These are phyloP conservation scores for Diaporthe caulivora DNA, from an alignment of 2,329 filamentous ascomycete species.

Conservation along the genomic window DNA sequence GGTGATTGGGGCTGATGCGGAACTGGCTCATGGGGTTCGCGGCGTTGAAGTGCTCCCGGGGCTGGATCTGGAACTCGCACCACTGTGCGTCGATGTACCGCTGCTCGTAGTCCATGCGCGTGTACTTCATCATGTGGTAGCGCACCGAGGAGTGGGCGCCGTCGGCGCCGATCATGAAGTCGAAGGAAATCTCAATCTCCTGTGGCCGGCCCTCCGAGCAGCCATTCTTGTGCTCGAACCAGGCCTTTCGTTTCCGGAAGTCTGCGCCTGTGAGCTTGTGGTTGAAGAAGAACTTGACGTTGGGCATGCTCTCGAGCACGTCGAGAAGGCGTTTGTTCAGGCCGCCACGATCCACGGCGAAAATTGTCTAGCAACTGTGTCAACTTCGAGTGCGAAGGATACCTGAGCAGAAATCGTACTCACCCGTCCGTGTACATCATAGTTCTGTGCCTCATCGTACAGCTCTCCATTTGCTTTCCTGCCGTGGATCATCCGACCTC, in stretches of 20 bases:
- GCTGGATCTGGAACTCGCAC: constrained; percentile 92
- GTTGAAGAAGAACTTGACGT: constrained; percentile 92
- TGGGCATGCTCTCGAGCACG: constrained; percentile 83
- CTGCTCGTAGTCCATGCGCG: constrained; percentile 90
- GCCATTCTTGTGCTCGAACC: constrained; percentile 77
- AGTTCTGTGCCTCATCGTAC: constrained; percentile 85
- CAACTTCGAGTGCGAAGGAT: neutral
- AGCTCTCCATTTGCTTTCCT: constrained; percentile 72
- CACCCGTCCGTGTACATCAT: constrained; percentile 90
- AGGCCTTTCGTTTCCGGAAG: constrained; percentile 82
- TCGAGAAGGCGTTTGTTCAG: constrained; percentile 89
- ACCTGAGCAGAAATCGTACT: constrained; percentile 44
- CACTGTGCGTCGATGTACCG: constrained; percentile 96
- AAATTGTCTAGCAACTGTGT: constrained; percentile 72
- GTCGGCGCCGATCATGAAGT: constrained; percentile 94
- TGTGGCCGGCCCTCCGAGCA: constrained; percentile 59
- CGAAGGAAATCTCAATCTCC: constrained; percentile 88
- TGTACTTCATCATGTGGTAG: constrained; percentile 96
- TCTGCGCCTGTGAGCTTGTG: constrained; percentile 94
- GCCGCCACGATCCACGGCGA: constrained; percentile 85
- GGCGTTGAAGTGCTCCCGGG: constrained; percentile 51
- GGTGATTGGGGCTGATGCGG: constrained; percentile 87
- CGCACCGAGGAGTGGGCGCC: constrained; percentile 93
- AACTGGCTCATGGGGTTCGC: constrained; percentile 65
- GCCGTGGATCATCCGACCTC: constrained; percentile 96